Percentiles rank a stretch among this genome's conserved stretches.
phyloP scores from a whole-genome alignment of 2,329 filamentous ascomycete genomes.

The Cladobotryum mycophilum region DNA sequence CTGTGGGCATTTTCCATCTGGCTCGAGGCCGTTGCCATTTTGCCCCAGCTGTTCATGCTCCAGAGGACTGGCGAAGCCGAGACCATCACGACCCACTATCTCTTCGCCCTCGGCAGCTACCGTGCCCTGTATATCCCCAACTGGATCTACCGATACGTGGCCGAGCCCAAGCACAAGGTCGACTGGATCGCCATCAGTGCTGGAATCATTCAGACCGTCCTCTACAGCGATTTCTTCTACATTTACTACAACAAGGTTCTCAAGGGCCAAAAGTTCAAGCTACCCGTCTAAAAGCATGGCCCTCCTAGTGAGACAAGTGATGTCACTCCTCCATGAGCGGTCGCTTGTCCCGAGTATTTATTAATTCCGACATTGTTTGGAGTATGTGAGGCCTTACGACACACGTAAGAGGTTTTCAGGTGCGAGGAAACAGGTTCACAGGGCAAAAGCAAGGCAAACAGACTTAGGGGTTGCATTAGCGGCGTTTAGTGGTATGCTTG shows the following conservation, averaged over 20 bases:
- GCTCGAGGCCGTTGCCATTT: conserved; percentile 93
- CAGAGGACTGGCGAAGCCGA: conserved; percentile 96
- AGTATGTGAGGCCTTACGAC: neutral
- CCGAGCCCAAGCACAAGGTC: conserved; percentile 62
- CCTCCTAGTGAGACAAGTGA: conserved; percentile 7
- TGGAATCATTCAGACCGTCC: conserved; percentile 83
- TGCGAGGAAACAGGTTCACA: neutral
- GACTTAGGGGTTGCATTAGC: conserved; percentile 19
- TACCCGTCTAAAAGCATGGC: conserved; percentile 57
- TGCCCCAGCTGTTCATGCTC: conserved; percentile 96
- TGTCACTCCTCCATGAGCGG: conserved; percentile 1
- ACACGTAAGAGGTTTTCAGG: neutral
- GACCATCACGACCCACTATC: conserved; percentile 98
- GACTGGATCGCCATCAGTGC: conserved; percentile 86
- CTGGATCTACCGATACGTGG: conserved; percentile 88
- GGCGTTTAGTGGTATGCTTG: conserved; percentile 25
- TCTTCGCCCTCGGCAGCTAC: conserved; percentile 89
- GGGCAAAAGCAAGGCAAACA: neutral
- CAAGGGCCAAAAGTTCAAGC: conserved; percentile 82
- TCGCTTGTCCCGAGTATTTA: neutral
- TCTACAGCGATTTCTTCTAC: conserved; percentile 99
- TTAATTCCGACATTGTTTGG: neutral
- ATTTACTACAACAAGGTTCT: conserved; percentile 97
- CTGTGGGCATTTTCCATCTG: conserved; percentile 98
- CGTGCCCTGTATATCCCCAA: conserved; percentile 96